Base-by-base conservation (phyloP, 2,329 filamentous ascomycete genomes). In the Nectriaceae sp. region DNA sequence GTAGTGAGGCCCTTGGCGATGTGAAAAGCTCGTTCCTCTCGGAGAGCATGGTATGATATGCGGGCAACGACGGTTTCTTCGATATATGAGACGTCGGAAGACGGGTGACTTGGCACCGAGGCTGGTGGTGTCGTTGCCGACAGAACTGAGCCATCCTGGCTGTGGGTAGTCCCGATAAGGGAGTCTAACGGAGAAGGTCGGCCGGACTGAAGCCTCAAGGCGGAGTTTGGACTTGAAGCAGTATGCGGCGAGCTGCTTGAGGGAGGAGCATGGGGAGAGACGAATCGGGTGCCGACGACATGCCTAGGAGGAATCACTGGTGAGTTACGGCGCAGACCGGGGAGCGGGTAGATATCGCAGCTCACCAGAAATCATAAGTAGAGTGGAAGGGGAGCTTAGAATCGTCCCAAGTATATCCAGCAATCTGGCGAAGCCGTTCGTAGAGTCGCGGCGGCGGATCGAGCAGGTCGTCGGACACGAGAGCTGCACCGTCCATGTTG, bases 351-450 rank as follows among this genome's bases (percentile, higher is more conserved):
- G 20, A 24, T 18, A 44, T 42, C 33, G 21, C 16, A 21, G 62
- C 71, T 61, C 74, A 84, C 90, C 92, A 97, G 74, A 92, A 91
- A 68, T 95, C 90, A 70, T 96, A 97, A 61, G 85, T 90, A 42
- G 81, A 80, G 64, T 85, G 83, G 47, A 79, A 74, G 11, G 82
- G 81, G 21, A 70, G 69, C 48, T 64, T 67, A 13, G 80, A 77
- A 57, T 89, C 86, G 68, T 91, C 87, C 88, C 88, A 92, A 5
- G 80, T 83, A 65, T 90, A 91, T 44, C 87, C 88, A 39, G 85
- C 78, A 55, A 92, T 78, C 65, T 89, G 86, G 53, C 82, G 78
- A 56, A 92, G 76, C 42, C 88, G 82, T 66, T 91, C 87, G 60
- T 85, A 87, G 44, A 92, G 79, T 61, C 85, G 82, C 56, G 79